These are phyloP conservation scores for Datisca glomerata DNA, from an alignment of 306 rosid genomes.

Conservation along the genomic window DNA sequence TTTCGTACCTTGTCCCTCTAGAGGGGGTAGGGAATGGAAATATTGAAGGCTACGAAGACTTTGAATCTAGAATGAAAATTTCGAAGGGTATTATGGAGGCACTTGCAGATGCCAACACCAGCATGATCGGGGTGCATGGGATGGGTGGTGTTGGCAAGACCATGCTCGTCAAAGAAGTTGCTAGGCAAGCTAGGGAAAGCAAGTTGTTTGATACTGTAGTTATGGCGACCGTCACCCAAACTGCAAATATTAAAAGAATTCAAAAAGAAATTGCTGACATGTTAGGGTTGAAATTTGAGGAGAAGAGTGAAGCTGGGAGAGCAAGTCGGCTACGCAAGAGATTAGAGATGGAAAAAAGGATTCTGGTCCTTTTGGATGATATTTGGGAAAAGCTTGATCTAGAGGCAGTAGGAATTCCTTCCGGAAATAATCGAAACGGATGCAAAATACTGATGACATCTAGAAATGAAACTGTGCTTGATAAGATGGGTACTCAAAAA, in stretches of 20 bases:
- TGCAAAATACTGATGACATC: conserved; percentile 17
- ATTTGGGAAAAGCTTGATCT: conserved; percentile 6
- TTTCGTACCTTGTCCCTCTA: background rate
- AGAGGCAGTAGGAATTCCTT: conserved; percentile 6
- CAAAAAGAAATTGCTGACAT: conserved; percentile 10
- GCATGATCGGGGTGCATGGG: conserved; percentile 13
- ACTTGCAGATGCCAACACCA: conserved; percentile 2
- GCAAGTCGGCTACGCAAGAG: conserved; percentile 2
- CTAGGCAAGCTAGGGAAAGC: background rate
- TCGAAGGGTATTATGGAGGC: conserved; percentile 9
- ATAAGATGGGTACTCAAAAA: background rate
- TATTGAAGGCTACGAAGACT: conserved; percentile 3
- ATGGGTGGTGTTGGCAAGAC: conserved; percentile 21
- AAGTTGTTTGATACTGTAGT: conserved; percentile 12
- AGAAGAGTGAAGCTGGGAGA: background rate
- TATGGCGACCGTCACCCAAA: conserved; percentile 7
- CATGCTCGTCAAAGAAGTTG: conserved; percentile 8
- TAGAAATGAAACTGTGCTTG: background rate
- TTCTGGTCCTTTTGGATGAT: conserved; percentile 15
- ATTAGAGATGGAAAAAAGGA: background rate
- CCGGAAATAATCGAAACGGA: background rate
- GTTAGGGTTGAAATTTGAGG: conserved; percentile 6
- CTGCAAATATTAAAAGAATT: conserved; percentile 1
- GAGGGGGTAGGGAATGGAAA: background rate
- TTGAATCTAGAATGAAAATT: conserved; percentile 12